Base-by-base conservation (phyloP, 768 basidiomycete genomes). In the Rhizopogon vulgaris region DNA sequence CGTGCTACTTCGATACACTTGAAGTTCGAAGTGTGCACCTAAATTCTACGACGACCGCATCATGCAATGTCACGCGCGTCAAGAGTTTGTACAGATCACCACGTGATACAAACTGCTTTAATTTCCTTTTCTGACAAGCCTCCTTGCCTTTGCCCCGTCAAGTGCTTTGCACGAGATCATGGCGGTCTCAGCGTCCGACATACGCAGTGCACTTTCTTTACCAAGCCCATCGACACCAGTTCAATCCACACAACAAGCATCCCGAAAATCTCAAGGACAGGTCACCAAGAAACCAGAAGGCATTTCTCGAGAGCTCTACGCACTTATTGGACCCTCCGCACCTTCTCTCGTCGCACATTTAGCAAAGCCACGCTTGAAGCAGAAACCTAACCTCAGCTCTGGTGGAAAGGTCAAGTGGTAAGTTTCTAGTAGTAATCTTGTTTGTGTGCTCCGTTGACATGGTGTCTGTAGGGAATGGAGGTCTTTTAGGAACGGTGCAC, bases 321-420 rank as follows among this genome's bases (percentile, higher is more conserved):
- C 89, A 1, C 82, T 99, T 53, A 97, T 99, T 58, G 95, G 95
- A n/a, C 84, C 91, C 54, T 88, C 90, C 43, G 87, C 88, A 10
- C 94, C 95, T 0, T 84, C 87, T 2, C 78, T 98, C 45, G 86
- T 84, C 0, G 80, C 88, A 32, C 85, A 89, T 59, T 78, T 85
- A 53, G 77, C 85, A 25, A 89, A 90, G 64, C 89, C 90, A 34
- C 82, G 84, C 50, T 78, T 94, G 52, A 94, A 94, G 64, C 87
- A 92, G 68, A 87, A 90, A 57, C 90, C 91, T 3, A 87, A 83
- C 56, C 72, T 89, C 22, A 83, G 83, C 39, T 76, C 78, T 9
- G 74, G 76, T 4, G 73, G 75, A 3, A 82, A 78, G 51, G 78
- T 80, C 4, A 90, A 83, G 71, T 95, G 94, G 94, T 88, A 46